Percentiles rank a stretch among this genome's conserved stretches.
Evolutionary conservation across 2,329 filamentous ascomycete genomes (phyloP).

Genomic region (Pyrenochaeta sp.): DNA sequence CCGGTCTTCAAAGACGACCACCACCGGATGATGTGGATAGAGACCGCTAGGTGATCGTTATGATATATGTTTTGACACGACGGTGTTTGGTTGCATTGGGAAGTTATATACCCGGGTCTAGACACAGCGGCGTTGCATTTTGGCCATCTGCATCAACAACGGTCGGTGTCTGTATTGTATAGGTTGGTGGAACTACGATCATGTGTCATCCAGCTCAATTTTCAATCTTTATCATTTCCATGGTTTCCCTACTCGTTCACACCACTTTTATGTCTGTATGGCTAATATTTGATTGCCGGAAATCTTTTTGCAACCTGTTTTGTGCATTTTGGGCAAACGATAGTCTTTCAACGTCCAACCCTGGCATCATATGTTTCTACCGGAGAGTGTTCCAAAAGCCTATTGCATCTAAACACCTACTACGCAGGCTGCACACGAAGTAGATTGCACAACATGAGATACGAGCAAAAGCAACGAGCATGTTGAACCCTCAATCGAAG

Average conservation of each 20-base stretch:
- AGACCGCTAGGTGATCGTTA: conserved; percentile 32
- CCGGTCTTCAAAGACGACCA: conserved; percentile 37
- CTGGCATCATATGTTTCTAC: neutral
- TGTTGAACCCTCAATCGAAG: neutral
- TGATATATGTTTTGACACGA: conserved; percentile 9
- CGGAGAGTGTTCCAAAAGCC: neutral
- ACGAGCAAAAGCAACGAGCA: conserved; percentile 5
- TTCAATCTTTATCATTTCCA: too few species aligned
- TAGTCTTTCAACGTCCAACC: neutral
- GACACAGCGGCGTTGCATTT: conserved; percentile 17
- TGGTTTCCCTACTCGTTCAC: neutral
- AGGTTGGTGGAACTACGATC: neutral
- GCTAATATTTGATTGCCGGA: too few species aligned
- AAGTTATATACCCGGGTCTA: conserved; percentile 22
- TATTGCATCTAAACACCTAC: neutral
- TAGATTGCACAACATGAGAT: conserved; percentile 4
- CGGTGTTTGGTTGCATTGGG: conserved; percentile 19
- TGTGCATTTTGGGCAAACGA: neutral
- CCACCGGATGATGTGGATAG: conserved; percentile 43
- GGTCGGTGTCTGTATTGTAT: neutral
- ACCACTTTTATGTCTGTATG: neutral
- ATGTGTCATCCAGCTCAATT: neutral
- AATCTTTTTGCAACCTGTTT: neutral
- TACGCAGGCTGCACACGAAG: conserved; percentile 1
- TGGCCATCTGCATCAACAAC: neutral